These are phyloP conservation scores for Clohesyomyces aquaticus DNA, from an alignment of 495 filamentous ascomycete species.

Conservation along the genomic window DNA sequence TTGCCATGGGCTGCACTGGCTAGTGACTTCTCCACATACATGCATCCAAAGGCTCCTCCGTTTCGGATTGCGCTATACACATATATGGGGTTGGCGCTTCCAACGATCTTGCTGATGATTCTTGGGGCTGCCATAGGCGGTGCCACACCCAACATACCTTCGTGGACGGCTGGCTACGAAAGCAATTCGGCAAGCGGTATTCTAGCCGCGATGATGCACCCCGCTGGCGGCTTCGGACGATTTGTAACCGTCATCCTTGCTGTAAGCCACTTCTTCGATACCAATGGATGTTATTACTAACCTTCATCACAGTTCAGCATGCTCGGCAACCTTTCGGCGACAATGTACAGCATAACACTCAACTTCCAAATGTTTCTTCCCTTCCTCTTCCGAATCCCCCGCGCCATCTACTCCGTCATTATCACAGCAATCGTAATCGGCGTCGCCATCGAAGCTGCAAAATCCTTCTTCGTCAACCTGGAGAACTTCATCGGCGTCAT, in stretches of 20 bases:
- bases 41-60: slow-evolving; percentile 53
- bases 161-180: slow-evolving; percentile 55
- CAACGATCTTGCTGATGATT: slow-evolving; percentile 56
- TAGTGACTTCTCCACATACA: slow-evolving; percentile 56
- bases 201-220: slow-evolving; percentile 57
- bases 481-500: slow-evolving; percentile 61
- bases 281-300: slow-evolving; percentile 2
- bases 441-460: slow-evolving; percentile 56
- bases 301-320: slow-evolving; percentile 9
- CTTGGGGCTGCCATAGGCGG: slow-evolving; percentile 60
- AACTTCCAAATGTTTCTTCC: slow-evolving; percentile 61
- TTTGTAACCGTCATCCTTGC: slow-evolving; percentile 59
- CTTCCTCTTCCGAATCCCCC: slow-evolving; percentile 53
- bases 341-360: slow-evolving; percentile 54
- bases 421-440: slow-evolving; percentile 57
- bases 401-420: slow-evolving; percentile 57
- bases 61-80: slow-evolving; percentile 52
- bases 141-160: slow-evolving; percentile 42
- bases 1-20: slow-evolving; percentile 21
- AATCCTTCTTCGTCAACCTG: slow-evolving; percentile 55
- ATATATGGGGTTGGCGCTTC: slow-evolving; percentile 53
- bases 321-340: slow-evolving; percentile 53
- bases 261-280: slow-evolving; percentile 47
- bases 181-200: slow-evolving; percentile 56
- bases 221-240: slow-evolving; percentile 59